Evolutionary conservation across 306 rosid genomes (phyloP), one percentile per base, ranked within the genome.

Genomic region (Acmispon strigosus): DNA sequence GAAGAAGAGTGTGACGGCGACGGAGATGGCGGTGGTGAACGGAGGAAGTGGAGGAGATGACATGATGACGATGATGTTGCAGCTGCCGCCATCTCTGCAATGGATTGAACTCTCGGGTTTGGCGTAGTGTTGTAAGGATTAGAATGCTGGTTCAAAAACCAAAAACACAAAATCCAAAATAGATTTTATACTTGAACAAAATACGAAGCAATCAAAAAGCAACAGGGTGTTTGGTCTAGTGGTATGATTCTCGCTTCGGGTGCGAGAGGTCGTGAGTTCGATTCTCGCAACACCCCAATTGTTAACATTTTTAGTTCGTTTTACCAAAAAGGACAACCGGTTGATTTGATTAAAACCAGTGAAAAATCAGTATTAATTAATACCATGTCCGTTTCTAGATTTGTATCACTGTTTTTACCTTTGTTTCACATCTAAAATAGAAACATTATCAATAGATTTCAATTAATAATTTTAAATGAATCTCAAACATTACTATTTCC

Each of bases 241-340:
- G 86, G 88, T 78, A 84, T 81, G 86, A 84, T 84, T 84, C 88
- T 84, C 80, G 86, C 85, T 81, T 84, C 85, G 85, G 88, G 85
- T 84, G 88, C 85, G 77, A 84, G 83, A 84, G 88, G 85, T 81
- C 85, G 77, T 44, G 88, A 86, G 91, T 86, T 86, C 91, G 91
- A 86, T 86, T 86, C 91, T 86, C 88, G 86, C 82, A 84, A 86
- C 88, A 86, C 91, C 91, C 90, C 87, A 8, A 1, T 2, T 3
- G 0, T 0, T n/a, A 0, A 4, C 0, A 12, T n/a, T n/a, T 12
- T 45, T 44, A 4, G 1, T 44, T n/a, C n/a, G n/a, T n/a, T n/a
- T n/a, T n/a, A n/a, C n/a, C n/a, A n/a, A n/a, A n/a, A n/a, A n/a
- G n/a, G n/a, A n/a, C n/a, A n/a, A n/a, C n/a, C n/a, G n/a, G n/a